These are phyloP conservation scores for Jaapia argillacea DNA, from an alignment of 768 basidiomycete species.

Conservation along the genomic window DNA sequence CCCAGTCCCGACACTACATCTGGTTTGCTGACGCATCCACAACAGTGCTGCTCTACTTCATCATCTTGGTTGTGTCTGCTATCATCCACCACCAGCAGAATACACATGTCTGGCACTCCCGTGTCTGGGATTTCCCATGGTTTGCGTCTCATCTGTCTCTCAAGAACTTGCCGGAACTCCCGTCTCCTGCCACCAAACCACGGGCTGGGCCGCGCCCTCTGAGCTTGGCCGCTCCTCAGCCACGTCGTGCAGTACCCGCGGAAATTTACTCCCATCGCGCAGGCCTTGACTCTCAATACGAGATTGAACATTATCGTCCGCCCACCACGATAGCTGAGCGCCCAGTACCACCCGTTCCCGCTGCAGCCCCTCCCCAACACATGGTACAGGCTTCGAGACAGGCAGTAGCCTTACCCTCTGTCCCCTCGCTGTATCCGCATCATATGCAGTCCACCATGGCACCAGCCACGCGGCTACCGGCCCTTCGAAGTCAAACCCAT, in stretches of 20 bases:
- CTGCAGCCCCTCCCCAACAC: slow-evolving; percentile 5
- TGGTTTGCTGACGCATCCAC: too few relatives aligned
- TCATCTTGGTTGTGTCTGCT: slow-evolving; percentile 34
- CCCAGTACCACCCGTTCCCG: slow-evolving; percentile 8
- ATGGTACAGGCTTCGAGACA: too few relatives aligned
- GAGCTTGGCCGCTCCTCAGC: slow-evolving; percentile 33
- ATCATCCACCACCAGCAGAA: slow-evolving; percentile 33
- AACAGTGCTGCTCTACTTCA: slow-evolving; percentile 29
- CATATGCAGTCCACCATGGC: slow-evolving; percentile 17
- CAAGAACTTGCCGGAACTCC: slow-evolving; percentile 23
- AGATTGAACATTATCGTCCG: too few relatives aligned
- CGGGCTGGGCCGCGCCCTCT: slow-evolving; percentile 26
- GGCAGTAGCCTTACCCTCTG: slow-evolving; percentile 4
- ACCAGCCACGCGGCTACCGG: too few relatives aligned
- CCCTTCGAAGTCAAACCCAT: too few relatives aligned
- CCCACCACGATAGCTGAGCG: too few relatives aligned
- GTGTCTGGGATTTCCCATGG: slow-evolving; percentile 34
- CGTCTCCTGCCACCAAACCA: too few relatives aligned
- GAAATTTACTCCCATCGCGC: background rate
- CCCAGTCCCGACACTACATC: background rate
- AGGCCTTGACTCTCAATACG: too few relatives aligned
- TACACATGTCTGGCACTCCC: slow-evolving; percentile 39
- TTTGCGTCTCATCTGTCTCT: slow-evolving; percentile 18
- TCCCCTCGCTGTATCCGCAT: slow-evolving; percentile 24
- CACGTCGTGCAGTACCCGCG: slow-evolving; percentile 17